These are phyloP conservation scores for Micractinium sp. DNA, from an alignment of 139 green algal genomes.

Conservation along the genomic window DNA sequence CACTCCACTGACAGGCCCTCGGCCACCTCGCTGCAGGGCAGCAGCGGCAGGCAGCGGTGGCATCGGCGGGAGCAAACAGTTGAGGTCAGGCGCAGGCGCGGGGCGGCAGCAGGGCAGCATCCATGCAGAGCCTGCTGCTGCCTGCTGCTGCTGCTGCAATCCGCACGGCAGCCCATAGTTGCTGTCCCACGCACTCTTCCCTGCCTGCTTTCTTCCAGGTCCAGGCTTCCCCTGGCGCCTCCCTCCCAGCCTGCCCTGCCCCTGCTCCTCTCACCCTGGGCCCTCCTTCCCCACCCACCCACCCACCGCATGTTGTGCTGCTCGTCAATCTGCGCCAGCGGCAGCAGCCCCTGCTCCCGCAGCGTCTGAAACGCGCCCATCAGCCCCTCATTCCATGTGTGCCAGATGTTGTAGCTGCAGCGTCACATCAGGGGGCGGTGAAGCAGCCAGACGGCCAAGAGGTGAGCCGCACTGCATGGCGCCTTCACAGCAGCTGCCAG, in stretches of 20 bases:
- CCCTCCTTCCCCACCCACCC: background rate
- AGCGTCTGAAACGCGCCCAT: slow-evolving; percentile 51
- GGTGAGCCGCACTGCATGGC: too few species aligned
- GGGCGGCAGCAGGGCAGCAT: background rate
- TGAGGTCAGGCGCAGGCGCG: too few species aligned
- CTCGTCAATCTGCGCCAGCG: slow-evolving; percentile 43
- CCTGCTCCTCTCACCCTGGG: background rate
- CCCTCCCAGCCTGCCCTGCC: background rate
- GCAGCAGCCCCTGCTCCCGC: slow-evolving; percentile 47
- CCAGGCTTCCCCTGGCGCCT: background rate
- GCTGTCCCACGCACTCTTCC: too few species aligned
- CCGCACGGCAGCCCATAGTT: too few species aligned
- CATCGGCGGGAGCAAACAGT: background rate
- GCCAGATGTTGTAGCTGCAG: slow-evolving; percentile 50
- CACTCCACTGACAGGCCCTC: slow-evolving; percentile 36
- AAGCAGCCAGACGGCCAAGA: too few species aligned
- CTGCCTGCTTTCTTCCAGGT: too few species aligned
- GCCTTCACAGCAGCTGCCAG: too few species aligned
- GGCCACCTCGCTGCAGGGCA: slow-evolving; percentile 28
- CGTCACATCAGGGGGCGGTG: background rate
- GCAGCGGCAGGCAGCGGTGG: background rate
- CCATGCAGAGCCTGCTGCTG: too few species aligned
- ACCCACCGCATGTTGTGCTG: slow-evolving; percentile 38
- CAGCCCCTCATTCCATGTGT: slow-evolving; percentile 50
- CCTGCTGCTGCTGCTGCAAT: too few species aligned